A percentile compares a stretch with the other conserved stretches of the same genome.
Conservation (phyloP, 306 rosid genomes). For the Chamaecrista fasciculata region DNA sequence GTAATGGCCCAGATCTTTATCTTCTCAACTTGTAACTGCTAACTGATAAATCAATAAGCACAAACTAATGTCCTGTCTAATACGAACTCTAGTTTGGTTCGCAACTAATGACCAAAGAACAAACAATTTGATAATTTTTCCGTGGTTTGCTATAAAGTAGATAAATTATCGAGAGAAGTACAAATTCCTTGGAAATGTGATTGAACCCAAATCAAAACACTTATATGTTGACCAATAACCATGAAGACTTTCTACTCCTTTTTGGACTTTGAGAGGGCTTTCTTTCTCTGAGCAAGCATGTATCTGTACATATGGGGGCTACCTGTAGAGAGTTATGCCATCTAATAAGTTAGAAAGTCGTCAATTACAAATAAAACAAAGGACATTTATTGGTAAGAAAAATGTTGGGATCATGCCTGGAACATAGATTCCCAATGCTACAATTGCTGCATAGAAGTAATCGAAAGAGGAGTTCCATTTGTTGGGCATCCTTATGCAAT, state of each 20-base stretch:
- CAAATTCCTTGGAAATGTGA: background rate
- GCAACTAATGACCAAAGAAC: slow-evolving; percentile 1
- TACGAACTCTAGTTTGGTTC: too few species aligned
- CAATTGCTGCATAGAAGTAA: slow-evolving; percentile 51
- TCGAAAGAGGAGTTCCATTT: slow-evolving; percentile 80
- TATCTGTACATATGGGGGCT: slow-evolving; percentile 63
- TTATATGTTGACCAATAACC: slow-evolving; percentile 14
- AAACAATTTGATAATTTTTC: background rate
- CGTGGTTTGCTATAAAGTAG: background rate
- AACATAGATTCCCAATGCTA: slow-evolving; percentile 49
- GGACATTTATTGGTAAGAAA: background rate
- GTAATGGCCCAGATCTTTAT: too few species aligned
- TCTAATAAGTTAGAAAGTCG: slow-evolving; percentile 4
- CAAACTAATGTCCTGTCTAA: too few species aligned
- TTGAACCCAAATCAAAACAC: background rate
- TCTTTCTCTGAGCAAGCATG: slow-evolving; percentile 75
- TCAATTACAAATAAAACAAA: background rate
- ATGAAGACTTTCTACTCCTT: slow-evolving; percentile 38
- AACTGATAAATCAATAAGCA: too few species aligned
- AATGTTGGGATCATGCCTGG: slow-evolving; percentile 56
- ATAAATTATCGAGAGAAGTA: background rate
- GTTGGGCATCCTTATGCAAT: slow-evolving; percentile 80
- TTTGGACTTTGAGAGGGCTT: slow-evolving; percentile 58
- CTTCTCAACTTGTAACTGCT: too few species aligned
- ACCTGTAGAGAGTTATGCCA: slow-evolving; percentile 50